Base-by-base conservation (phyloP, 2,329 filamentous ascomycete species). In the Metarhizium rileyi region DNA sequence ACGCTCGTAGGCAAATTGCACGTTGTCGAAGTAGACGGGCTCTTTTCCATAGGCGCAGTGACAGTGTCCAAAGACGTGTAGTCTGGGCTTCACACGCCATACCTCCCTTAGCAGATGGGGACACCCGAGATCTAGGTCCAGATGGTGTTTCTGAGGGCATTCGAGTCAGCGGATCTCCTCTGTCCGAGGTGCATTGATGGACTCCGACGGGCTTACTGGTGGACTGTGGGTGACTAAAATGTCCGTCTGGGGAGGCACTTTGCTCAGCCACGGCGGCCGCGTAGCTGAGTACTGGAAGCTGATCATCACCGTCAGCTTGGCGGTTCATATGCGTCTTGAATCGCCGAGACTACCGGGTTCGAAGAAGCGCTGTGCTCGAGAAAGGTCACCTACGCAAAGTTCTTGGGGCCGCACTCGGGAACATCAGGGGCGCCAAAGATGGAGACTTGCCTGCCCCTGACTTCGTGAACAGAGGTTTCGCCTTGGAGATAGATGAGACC, bases 61-160 rank as follows among this genome's bases (percentile, higher is more conserved):
- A 23, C 90, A 77, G 66, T 95, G 90, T 1, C 89, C 90, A 63
- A 93, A 95, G 44, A 95, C 77, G 65, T 95, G 88, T 14, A 95
- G 70, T 12, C 72, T 72, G 0, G 90, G 90, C 53, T 79, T 81
- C 10, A 89, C 80, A 33, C 85, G 78, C 81, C 85, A 87, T 18
- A 86, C 66, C 60, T 94, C 89, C 14, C 73, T 67, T 5, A 91
- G 73, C 5, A 95, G 74, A 50, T 78, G 76, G 6, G 81, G 78
- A 56, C 86, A 90, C 49, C 87, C 89, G 42, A 89, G 69, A 3
- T 75, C 80, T 46, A 81, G 75, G 56, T 84, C 84, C 30, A 83
- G 72, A 62, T 95, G 87, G 60, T 81, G 74, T 63, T 80, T 80
- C 74, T 80, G 50, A 6, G 12, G 8, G 6, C 5, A 10, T 23